Evolutionary conservation across 495 filamentous ascomycete species (phyloP), one percentile per base, ranked within the genome.

Genomic region (Annulohypoxylon bovei): DNA sequence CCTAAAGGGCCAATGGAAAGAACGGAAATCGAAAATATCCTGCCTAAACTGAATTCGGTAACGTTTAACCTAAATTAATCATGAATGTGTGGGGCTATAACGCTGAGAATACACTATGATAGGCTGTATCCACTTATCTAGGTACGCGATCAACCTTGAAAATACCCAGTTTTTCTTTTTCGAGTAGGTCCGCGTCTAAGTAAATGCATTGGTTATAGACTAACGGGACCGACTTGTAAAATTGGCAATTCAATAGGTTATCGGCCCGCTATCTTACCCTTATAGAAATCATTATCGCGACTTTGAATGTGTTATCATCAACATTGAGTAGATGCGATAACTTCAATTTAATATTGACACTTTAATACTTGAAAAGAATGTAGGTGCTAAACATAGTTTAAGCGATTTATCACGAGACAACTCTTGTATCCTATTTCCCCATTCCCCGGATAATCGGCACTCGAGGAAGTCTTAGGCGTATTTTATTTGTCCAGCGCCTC

Each of bases 401-500:
- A 52, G 49, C 28, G 39, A 32, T 18, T n/a, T 53, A 16, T 14
- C 4, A 52, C 18, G 47, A 53, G 28, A 33, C 28, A 53, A 18
- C 9, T 57, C 40, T 22, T 57, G 52, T 65, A 23, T 58, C 58
- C 53, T 55, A 55, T 50, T 68, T 55, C 70, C 70, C 70, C 60
- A 49, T 50, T 68, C 60, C 70, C 70, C 70, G 70, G 70, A 72
- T 72, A 72, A 68, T 72, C 70, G 70, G 70, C 70, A 72, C 8
- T 62, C 25, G 55, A 42, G 23, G 47, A 65, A 22, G 35, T 44
- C 54, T 52, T 70, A 28, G 37, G 11, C 39, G 53, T 47, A 52
- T 71, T 42, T 63, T 28, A 63, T 52, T 67, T 54, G 64, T 68
- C 69, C 53, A 65, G 59, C 53, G 57, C 32, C 20, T 46, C 54